Percentiles rank a stretch among this genome's conserved stretches.
phyloP scores from a whole-genome alignment of 139 green algal species.

The Coccomyxa sp. region DNA sequence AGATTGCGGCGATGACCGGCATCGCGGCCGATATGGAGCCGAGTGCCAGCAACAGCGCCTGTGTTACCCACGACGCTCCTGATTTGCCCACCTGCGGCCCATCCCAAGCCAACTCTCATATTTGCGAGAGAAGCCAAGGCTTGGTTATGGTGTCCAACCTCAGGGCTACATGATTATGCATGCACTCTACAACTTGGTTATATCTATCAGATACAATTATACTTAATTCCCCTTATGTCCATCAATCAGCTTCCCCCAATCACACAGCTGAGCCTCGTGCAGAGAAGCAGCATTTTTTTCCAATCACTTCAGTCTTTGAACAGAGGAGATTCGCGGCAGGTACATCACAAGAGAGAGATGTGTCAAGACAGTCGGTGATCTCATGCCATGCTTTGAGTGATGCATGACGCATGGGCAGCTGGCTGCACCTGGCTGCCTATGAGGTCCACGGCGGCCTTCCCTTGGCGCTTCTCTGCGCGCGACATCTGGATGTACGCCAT shows the following conservation, averaged over 20 bases:
- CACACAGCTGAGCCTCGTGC: too few relatives aligned
- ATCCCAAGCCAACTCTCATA: not conserved
- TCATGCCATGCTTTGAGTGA: not conserved
- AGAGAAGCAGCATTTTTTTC: too few relatives aligned
- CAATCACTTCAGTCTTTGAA: too few relatives aligned
- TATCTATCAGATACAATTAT: too few relatives aligned
- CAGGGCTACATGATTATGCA: too few relatives aligned
- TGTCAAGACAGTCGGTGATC: not conserved
- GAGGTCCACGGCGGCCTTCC: conserved; percentile 85
- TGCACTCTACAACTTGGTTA: too few relatives aligned
- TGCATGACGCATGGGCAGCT: not conserved
- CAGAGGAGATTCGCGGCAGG: too few relatives aligned
- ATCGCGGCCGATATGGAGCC: conserved; percentile 51
- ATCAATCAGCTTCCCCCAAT: too few relatives aligned
- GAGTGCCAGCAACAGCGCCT: conserved; percentile 50
- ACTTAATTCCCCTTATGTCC: too few relatives aligned
- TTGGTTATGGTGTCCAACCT: too few relatives aligned
- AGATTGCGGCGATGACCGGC: conserved; percentile 45
- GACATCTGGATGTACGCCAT: conserved; percentile 88
- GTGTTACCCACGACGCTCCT: conserved; percentile 29
- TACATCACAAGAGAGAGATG: not conserved
- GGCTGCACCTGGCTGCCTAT: conserved; percentile 55
- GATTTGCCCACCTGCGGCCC: conserved; percentile 57
- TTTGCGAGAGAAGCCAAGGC: too few relatives aligned
- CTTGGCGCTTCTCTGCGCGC: conserved; percentile 72